Percentiles rank a stretch among this genome's conserved stretches.
phyloP scores from a whole-genome alignment of 129 eudicot species.

The Saposhnikovia divaricata region DNA sequence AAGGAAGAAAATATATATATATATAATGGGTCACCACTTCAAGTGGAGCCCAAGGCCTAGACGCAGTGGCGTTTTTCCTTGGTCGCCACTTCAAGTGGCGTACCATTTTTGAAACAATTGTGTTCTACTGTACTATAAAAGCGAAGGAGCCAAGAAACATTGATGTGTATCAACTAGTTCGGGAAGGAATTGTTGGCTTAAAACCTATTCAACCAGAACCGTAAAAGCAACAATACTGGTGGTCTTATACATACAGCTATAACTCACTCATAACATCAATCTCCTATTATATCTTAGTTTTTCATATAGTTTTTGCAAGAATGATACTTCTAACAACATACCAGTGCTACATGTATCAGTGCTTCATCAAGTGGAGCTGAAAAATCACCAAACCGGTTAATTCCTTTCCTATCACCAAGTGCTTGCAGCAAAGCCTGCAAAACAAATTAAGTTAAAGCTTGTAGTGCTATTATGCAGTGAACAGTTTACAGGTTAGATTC shows the following conservation, averaged over 20 bases:
- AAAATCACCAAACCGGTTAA: slow-evolving; percentile 90
- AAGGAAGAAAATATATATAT: too few relatives aligned
- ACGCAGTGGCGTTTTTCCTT: too few relatives aligned
- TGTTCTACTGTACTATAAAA: too few relatives aligned
- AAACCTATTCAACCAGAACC: neutral
- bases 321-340: slow-evolving; percentile 25
- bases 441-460: slow-evolving; percentile 3
- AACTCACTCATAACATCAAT: too few relatives aligned
- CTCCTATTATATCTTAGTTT: neutral
- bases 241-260: neutral
- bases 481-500: neutral
- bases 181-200: neutral
- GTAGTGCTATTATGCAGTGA: neutral
- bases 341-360: slow-evolving; percentile 76
- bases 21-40: too few relatives aligned
- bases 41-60: too few relatives aligned
- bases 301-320: neutral
- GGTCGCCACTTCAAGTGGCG: too few relatives aligned
- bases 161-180: neutral
- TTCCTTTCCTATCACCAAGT: slow-evolving; percentile 95
- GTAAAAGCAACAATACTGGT: neutral
- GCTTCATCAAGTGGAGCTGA: slow-evolving; percentile 99
- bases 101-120: too few relatives aligned
- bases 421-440: slow-evolving; percentile 86
- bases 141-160: neutral